Conservation (phyloP, 2,329 filamentous ascomycete genomes). For the Alternaria dauci region DNA sequence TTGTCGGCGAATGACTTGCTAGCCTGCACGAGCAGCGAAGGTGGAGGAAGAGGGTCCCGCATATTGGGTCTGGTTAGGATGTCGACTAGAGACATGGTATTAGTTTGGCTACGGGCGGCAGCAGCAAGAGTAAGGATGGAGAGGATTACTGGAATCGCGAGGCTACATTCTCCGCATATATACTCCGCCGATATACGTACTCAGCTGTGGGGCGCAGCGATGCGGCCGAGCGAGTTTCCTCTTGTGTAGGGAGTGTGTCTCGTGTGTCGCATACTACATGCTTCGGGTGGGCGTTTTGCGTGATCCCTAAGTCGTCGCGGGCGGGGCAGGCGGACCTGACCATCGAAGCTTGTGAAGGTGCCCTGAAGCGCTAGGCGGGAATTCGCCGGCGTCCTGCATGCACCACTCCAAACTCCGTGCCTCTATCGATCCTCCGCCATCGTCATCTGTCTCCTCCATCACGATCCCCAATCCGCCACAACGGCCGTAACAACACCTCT, state of each 20-base stretch:
- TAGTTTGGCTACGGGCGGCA: slow-evolving; percentile 13
- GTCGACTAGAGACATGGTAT: slow-evolving; percentile 31
- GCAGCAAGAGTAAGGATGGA: neutral
- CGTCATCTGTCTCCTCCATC: slow-evolving; percentile 18
- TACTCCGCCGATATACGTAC: slow-evolving; percentile 7
- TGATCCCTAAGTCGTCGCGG: slow-evolving; percentile 18
- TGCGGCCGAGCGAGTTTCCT: slow-evolving; percentile 5
- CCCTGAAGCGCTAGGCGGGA: slow-evolving; percentile 13
- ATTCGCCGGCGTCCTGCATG: slow-evolving; percentile 13
- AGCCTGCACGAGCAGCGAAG: slow-evolving; percentile 63
- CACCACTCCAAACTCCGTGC: slow-evolving; percentile 11
- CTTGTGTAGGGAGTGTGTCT: slow-evolving; percentile 12
- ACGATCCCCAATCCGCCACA: slow-evolving; percentile 11
- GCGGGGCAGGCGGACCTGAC: slow-evolving; percentile 21
- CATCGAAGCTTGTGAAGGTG: slow-evolving; percentile 2
- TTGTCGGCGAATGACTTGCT: slow-evolving; percentile 71
- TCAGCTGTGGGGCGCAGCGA: slow-evolving; percentile 5
- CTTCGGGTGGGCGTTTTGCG: slow-evolving; percentile 20
- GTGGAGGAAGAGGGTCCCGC: slow-evolving; percentile 74
- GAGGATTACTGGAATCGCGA: slow-evolving; percentile 8
- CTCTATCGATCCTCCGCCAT: slow-evolving; percentile 19
- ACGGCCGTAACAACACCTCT: slow-evolving; percentile 9
- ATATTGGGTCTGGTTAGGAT: slow-evolving; percentile 57
- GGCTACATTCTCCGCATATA: slow-evolving; percentile 19
- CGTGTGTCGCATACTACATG: slow-evolving; percentile 15